Base-by-base conservation (phyloP, 1,284 basidiomycete species). In the Trichosporon coremiiforme region DNA sequence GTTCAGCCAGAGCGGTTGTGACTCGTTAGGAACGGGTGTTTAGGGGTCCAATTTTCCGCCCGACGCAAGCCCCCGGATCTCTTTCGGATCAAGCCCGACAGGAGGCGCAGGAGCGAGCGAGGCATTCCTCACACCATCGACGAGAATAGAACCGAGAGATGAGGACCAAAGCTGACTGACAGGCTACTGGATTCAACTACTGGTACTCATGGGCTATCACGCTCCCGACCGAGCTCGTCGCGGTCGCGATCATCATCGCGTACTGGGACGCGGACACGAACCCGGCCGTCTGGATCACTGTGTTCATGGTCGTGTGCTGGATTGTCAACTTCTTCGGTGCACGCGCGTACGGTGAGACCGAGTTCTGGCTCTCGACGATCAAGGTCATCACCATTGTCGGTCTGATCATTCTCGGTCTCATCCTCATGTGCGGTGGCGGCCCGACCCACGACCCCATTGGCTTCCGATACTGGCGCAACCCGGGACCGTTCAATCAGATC, bases 361-460 rank as follows among this genome's bases (percentile, higher is more conserved):
- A 82, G 69, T 80, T 80, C 72, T 82, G 79, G 79, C 72, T 79
- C 36, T 69, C 75, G 20, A 64, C 77, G 6, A 73, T 77, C 64
- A 78, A 78, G 68, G 74, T 82, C 67, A 66, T 79, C 41, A 70
- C 78, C 13, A 77, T 76, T 17, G 65, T 75, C n/a, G 78, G 77
- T 33, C 71, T 83, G 64, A 87, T 91, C 71, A 75, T 91, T 64
- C 85, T 86, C 69, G 89, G 89, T 41, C 85, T 92, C 64, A 82
- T 90, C 65, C 87, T 92, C 69, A 89, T 90, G 75, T 87, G 91
- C 31, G 91, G 90, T 67, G 90, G 90, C 69, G 89, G 87, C 0
- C 89, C 89, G 1, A 74, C 83, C 74, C 57, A 70, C 29, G 76
- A 78, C 55, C 85, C 88, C 5, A 73, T 77, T 35, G 81, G 83